Evolutionary conservation across 345 rosid genomes (phyloP), one percentile per base, ranked within the genome.

Genomic region (Populus alba): DNA sequence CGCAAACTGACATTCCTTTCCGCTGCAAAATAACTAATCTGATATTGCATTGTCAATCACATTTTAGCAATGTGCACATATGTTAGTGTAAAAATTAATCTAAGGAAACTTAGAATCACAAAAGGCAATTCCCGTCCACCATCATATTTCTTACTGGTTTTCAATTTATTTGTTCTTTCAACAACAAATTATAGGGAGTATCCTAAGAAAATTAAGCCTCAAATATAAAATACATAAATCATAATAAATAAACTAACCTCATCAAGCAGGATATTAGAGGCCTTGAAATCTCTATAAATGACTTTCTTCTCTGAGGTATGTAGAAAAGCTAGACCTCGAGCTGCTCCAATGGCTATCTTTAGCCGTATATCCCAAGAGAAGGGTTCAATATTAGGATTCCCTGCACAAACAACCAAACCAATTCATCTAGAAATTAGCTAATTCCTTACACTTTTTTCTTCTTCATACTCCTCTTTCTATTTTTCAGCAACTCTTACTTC

Each of bases 231-330:
- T 5, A 18, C 11, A 27, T 1, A 11, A 27, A 27, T 51, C 15
- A 57, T 23, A 31, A 49, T 51, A 23, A 27, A 47, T 63, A 63
- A 70, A 85, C 92, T 83, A 75, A 95, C 99, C 90, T 67, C 81
- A 68, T 92, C 97, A 31, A 95, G 89, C 80, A 93, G 85, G 70
- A 95, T 90, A 80, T 91, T 93, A 4, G 97, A 89, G 57, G 98
- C 91, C 88, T 92, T 91, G 78, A 95, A 93, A 84, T 93, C 97
- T 79, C 94, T 83, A 80, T 92, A 89, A 75, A 93, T 93, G 87
- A 95, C 90, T 81, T 89, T 84, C 86, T 88, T 88, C 20, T 92
- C 91, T 20, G 88, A 91, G 57, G 88, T 71, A 79, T 95, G 99
- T 55, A 92, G 86, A 83, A 90, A 92, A 27, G 90, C 89, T 66